Conservation (phyloP, 805 yeast genomes). For the Sungouiella blattae region DNA sequence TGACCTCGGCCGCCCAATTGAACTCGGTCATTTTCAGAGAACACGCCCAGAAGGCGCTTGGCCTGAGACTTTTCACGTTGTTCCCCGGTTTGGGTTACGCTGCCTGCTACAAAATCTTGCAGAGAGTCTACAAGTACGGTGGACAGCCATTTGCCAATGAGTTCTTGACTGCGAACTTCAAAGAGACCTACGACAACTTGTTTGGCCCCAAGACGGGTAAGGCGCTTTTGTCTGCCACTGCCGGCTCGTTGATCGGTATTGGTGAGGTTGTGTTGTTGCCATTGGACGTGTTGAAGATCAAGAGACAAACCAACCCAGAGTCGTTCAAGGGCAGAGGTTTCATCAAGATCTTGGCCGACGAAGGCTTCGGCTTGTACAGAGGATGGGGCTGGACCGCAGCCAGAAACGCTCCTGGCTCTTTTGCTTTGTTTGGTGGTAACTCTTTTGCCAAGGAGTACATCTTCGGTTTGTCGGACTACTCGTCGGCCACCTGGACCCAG, state of each 20-base stretch:
- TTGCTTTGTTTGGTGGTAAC: constrained; percentile 96
- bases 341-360: constrained; percentile 78
- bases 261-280: constrained; percentile 97
- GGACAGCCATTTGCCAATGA: constrained; percentile 99
- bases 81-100: constrained; percentile 99
- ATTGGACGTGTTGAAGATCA: constrained; percentile 92
- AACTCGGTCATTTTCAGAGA: constrained; percentile 86
- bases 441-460: constrained; percentile 98
- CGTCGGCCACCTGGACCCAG: constrained; percentile 90
- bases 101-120: constrained; percentile 92
- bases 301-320: constrained; percentile 99
- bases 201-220: constrained; percentile 96
- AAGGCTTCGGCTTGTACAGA: constrained; percentile 89
- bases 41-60: constrained; percentile 67
- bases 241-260: constrained; percentile 95
- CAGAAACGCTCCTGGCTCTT: constrained; percentile 98
- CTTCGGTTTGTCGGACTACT: constrained; percentile 80
- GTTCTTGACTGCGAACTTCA: constrained; percentile 73
- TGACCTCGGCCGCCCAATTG: constrained; percentile 60
- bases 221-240: constrained; percentile 95
- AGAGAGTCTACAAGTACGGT: constrained; percentile 97
- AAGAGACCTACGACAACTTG: constrained; percentile 60
- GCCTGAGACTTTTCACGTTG: constrained; percentile 70
- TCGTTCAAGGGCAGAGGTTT: constrained; percentile 98
- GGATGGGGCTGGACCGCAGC: constrained; percentile 99